These are phyloP conservation scores for Microdochium paspali DNA, from an alignment of 2,329 filamentous ascomycete genomes.

Conservation along the genomic window DNA sequence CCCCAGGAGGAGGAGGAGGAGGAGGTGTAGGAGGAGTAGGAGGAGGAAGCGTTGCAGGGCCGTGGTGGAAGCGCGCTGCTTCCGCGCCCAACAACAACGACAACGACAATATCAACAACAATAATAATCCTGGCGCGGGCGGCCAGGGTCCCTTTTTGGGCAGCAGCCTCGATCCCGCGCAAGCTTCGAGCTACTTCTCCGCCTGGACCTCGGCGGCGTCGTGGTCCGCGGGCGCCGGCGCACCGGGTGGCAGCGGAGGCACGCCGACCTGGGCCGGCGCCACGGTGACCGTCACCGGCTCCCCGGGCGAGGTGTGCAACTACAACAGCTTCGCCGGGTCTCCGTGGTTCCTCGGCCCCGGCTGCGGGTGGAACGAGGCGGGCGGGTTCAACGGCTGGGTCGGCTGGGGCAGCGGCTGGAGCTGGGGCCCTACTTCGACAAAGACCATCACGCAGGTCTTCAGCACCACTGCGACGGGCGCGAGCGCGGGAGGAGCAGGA, in stretches of 20 bases:
- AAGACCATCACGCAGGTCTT: conserved; percentile 17
- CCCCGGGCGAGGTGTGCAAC: conserved; percentile 10
- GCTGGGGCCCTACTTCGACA: conserved; percentile 24
- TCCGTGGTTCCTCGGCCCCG: conserved; percentile 27
- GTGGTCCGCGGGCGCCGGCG: conserved; percentile 6
- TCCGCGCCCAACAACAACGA: too few relatives aligned
- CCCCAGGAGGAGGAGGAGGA: too few relatives aligned
- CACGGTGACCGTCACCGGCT: conserved; percentile 30
- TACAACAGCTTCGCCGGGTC: conserved; percentile 21
- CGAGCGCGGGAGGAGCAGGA: too few relatives aligned
- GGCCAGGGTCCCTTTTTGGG: conserved; percentile 2
- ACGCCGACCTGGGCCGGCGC: conserved; percentile 25
- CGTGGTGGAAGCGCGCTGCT: too few relatives aligned
- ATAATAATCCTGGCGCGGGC: too few relatives aligned
- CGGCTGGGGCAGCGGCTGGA: conserved; percentile 31
- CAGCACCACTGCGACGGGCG: conserved; percentile 20
- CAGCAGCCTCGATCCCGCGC: conserved; percentile 1
- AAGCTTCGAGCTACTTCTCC: conserved; percentile 15
- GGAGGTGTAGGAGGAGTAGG: too few relatives aligned
- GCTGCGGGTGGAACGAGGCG: conserved; percentile 23
- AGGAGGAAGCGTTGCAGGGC: too few relatives aligned
- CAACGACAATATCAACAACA: too few relatives aligned
- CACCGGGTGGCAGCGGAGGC: too few relatives aligned
- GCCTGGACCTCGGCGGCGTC: conserved; percentile 21
- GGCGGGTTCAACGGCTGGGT: conserved; percentile 28